Base-by-base conservation (phyloP, 257 asterid species). In the Petrea volubilis region DNA sequence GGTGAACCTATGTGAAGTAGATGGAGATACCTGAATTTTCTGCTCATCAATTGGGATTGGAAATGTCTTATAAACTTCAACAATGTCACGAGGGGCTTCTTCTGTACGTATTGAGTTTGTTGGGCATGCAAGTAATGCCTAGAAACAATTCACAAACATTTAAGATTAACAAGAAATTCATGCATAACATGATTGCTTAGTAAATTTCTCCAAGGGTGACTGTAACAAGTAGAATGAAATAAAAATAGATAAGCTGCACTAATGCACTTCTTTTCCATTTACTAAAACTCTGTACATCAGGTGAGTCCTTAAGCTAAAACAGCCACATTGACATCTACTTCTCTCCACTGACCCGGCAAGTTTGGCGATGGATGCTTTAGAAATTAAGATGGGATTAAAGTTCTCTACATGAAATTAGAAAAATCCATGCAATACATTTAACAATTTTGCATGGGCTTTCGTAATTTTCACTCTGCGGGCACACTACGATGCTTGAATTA, bases 81-180 rank as follows among this genome's bases (percentile, higher is more conserved):
- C 27, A 68, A 86, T 84, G 77, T 86, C 96, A 73, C 3, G 68
- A 59, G 87, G 82, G 56, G 84, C 80, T 28, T 74, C 73, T 62
- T 86, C 92, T 20, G 88, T 86, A 24, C 50, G 92, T 76, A 88
- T 88, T 56, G 96, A 88, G 84, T 78, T 86, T 78, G 92, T 88
- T 64, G 96, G 96, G 58, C 96, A 88, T 28, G 90, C 81, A 58
- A 88, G 79, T 64, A 88, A 76, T 75, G 96, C 96, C 94, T 82
- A 69, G 76, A 74, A 81, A 73, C 61, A 83, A 75, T 71, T 71
- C 51, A 68, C 27, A 66, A 18, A 27, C 9, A 67, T 46, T 44
- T 49, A 28, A 27, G 27, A 50, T 61, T 60, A 56, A 68, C 43
- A 56, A 44, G 66, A 71, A 51, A 20, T 13, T 6, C 43, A 55